Evolutionary conservation across 495 filamentous ascomycete species (phyloP), one percentile per base, ranked within the genome.

Genomic region (Penicillium diatomitis): DNA sequence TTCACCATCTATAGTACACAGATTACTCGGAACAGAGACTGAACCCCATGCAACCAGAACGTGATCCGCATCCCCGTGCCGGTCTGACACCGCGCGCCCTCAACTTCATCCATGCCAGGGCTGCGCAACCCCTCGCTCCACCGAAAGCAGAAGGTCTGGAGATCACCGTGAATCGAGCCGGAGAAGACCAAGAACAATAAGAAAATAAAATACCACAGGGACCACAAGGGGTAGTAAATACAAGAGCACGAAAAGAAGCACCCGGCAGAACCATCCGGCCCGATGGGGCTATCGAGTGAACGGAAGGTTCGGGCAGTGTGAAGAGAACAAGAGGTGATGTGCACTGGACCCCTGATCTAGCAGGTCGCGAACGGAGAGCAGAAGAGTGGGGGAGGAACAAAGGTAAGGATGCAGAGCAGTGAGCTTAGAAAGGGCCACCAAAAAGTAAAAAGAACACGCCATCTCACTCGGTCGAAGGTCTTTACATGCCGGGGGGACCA

Each of bases 401-500:
- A 40, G 32, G 38, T 27, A 30, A 11, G 33, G 38, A 36, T 20
- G 20, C 20, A 20, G 20, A 20, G 20, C 20, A 20, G 20, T 0
- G 20, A 20, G 20, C 20, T 20, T 20, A 20, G 20, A 20, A 20
- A 20, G 20, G 20, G 20, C 2, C 20, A 1, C 20, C 20, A 20
- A 20, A 20, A 20, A 20, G 20, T 20, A 20, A 20, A 20, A 20
- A 0, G 20, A 20, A 20, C 0, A 20, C 20, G 20, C 20, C 20
- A 20, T 20, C 20, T 20, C 20, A 20, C 20, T 20, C 20, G 20
- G 20, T 20, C 20, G 1, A 20, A 20, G 20, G 20, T 20, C 20
- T 66, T 68, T 67, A 73, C 64, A 73, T 63, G 49, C 59, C 68
- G 44, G 66, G 67, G 28, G 72, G 53, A 34, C 51, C 54, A 28